Conservation (phyloP, 495 filamentous ascomycete species). For the Daldinia bambusicola region DNA sequence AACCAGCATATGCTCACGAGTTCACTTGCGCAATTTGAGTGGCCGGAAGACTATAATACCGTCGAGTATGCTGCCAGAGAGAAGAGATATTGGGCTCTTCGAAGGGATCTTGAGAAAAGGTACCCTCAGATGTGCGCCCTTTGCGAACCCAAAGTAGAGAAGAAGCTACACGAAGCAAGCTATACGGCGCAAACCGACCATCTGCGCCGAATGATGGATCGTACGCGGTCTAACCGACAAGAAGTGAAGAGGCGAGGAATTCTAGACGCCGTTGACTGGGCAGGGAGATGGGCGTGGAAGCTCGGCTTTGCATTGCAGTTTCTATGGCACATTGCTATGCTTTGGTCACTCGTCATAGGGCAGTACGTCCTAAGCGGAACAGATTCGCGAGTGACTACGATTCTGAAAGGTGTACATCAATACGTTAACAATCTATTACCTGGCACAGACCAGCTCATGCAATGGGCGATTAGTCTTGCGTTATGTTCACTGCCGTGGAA, state of each 20-base stretch:
- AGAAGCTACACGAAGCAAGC: constrained; percentile 70
- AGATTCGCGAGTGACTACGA: constrained; percentile 39
- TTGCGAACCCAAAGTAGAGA: constrained; percentile 74
- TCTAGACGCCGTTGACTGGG: constrained; percentile 63
- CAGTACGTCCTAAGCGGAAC: constrained; percentile 21
- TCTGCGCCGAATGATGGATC: constrained; percentile 75
- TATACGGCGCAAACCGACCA: constrained; percentile 85
- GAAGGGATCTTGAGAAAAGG: constrained; percentile 71
- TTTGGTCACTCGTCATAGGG: constrained; percentile 39
- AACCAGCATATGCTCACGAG: constrained; percentile 82
- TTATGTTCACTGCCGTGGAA: constrained; percentile 80
- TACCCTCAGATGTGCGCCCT: constrained; percentile 86
- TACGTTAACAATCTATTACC: constrained; percentile 41
- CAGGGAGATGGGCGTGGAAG: constrained; percentile 62
- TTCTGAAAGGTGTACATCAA: constrained; percentile 50
- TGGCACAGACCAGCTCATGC: constrained; percentile 51
- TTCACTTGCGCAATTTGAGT: constrained; percentile 73
- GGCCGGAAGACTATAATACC: constrained; percentile 73
- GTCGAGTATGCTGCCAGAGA: constrained; percentile 64
- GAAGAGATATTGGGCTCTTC: constrained; percentile 67
- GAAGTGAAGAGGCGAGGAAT: constrained; percentile 53
- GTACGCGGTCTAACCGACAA: constrained; percentile 62
- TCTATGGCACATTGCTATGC: constrained; percentile 59
- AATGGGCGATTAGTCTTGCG: constrained; percentile 62
- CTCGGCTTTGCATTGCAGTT: constrained; percentile 64